Conservation (phyloP, 73 alveolate species). For the Uronychia setigera region DNA sequence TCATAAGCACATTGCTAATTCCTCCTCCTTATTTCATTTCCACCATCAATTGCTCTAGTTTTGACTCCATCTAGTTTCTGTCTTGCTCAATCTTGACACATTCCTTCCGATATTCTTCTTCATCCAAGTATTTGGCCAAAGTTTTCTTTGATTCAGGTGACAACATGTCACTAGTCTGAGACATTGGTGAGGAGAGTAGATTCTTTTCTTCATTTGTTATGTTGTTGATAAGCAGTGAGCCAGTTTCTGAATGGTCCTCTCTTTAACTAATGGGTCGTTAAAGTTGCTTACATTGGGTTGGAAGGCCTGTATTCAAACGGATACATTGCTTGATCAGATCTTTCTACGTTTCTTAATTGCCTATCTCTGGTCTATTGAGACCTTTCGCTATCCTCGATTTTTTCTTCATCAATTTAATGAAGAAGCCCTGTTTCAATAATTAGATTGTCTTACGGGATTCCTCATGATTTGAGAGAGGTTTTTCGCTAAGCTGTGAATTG, state of each 20-base stretch:
- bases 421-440: not conserved
- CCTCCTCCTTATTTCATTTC: not conserved
- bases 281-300: too few relatives aligned
- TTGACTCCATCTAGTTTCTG: not conserved
- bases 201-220: not conserved
- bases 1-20: too few relatives aligned
- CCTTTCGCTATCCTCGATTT: not conserved
- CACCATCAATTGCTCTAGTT: not conserved
- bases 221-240: not conserved
- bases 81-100: not conserved
- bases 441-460: too few relatives aligned
- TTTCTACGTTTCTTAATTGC: too few relatives aligned
- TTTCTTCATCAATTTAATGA: not conserved
- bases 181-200: not conserved
- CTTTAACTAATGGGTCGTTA: too few relatives aligned
- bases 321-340: too few relatives aligned
- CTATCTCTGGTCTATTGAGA: not conserved
- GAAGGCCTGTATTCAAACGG: too few relatives aligned
- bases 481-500: too few relatives aligned
- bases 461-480: too few relatives aligned
- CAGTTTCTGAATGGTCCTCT: too few relatives aligned
- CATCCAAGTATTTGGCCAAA: not conserved
- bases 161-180: not conserved
- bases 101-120: not conserved
- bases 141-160: not conserved